A percentile compares a stretch with the other conserved stretches of the same genome.
phyloP scores from a whole-genome alignment of 305 asterid genomes.

The Fraxinus xanthoxyloides region DNA sequence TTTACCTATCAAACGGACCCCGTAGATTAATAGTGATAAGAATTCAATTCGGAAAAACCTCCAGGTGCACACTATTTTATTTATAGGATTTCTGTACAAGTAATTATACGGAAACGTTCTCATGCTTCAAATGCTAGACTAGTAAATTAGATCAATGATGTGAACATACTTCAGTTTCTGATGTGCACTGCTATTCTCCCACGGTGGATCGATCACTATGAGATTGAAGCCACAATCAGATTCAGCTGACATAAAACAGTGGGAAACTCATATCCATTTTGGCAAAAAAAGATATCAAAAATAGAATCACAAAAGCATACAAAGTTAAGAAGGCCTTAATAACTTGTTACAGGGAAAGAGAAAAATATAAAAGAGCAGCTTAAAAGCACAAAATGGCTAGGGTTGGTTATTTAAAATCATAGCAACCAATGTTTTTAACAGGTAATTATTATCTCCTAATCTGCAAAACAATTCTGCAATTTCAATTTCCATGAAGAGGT shows the following conservation, averaged over 20 bases:
- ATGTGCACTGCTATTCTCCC: slow-evolving; percentile 94
- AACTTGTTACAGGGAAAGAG: not conserved
- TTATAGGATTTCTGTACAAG: not conserved
- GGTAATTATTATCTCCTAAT: not conserved
- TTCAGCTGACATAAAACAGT: slow-evolving; percentile 53
- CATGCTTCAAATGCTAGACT: not conserved
- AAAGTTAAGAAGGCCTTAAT: not conserved
- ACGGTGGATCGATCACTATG: slow-evolving; percentile 89
- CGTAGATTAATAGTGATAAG: not conserved
- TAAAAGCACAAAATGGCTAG: not conserved
- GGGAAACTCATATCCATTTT: slow-evolving; percentile 11
- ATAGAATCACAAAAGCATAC: not conserved
- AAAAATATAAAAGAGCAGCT: slow-evolving; percentile 5
- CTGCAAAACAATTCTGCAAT: not conserved
- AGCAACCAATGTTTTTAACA: not conserved
- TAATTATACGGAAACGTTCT: not conserved
- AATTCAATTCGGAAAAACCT: not conserved
- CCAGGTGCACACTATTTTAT: not conserved
- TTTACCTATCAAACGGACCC: no score
- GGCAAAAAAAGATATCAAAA: not conserved
- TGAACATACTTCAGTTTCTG: slow-evolving; percentile 72
- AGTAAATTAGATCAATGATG: not conserved
- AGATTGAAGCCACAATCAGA: slow-evolving; percentile 76
- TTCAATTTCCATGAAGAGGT: not conserved
- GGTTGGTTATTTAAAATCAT: not conserved